phyloP scores from a whole-genome alignment of 768 basidiomycete species.

The Mycena leptocephala region DNA sequence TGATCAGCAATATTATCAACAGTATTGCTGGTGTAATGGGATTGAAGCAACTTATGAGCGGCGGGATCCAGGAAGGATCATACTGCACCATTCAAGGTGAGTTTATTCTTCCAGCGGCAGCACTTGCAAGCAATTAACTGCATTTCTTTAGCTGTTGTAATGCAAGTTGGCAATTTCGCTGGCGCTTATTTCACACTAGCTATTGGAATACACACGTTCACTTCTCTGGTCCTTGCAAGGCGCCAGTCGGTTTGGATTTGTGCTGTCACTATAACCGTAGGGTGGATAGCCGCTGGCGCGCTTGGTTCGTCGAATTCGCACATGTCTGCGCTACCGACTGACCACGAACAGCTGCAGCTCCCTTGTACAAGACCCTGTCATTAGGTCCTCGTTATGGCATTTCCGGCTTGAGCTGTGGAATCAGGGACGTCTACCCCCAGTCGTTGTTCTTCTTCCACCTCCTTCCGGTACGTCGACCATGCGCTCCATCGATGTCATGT shows the following conservation, averaged over 20 bases:
- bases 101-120: not conserved
- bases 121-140: not conserved
- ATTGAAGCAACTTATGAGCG: constrained; percentile 62
- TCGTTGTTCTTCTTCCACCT: constrained; percentile 70
- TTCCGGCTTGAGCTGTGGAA: constrained; percentile 67
- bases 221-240: constrained; percentile 72
- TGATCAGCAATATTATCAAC: constrained; percentile 72
- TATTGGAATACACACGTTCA: constrained; percentile 80
- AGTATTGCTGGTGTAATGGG: constrained; percentile 70
- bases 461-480: constrained; percentile 64
- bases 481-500: not conserved
- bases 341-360: constrained; percentile 51
- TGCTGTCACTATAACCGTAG: constrained; percentile 57
- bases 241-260: constrained; percentile 68
- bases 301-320: constrained; percentile 59
- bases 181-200: constrained; percentile 76
- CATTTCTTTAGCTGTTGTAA: constrained; percentile 62
- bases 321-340: not conserved
- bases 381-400: constrained; percentile 67
- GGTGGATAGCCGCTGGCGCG: constrained; percentile 68
- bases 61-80: constrained; percentile 67
- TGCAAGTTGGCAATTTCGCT: constrained; percentile 75
- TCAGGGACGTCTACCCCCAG: constrained; percentile 59
- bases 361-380: constrained; percentile 43
- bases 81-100: constrained; percentile 77